These are phyloP conservation scores for Epichloe scottii DNA, from an alignment of 2,329 filamentous ascomycete species.

Conservation along the genomic window DNA sequence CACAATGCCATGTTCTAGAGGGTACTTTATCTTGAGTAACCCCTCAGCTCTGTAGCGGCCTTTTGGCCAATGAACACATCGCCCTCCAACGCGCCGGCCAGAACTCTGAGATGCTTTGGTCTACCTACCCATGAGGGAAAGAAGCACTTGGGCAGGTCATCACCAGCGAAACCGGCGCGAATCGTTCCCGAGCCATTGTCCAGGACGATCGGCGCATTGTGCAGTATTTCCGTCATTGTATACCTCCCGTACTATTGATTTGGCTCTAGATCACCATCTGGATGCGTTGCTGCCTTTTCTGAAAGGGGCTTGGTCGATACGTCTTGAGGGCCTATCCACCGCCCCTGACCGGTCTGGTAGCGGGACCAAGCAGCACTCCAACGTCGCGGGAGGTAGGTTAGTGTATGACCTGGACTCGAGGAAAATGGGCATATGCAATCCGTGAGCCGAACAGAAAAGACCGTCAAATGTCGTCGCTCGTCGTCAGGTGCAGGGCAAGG, in stretches of 20 bases:
- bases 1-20: conserved; percentile 93
- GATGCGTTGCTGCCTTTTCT: not conserved
- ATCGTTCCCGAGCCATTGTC: conserved; percentile 99
- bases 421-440: not conserved
- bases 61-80: conserved; percentile 94
- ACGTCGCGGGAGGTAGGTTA: not conserved
- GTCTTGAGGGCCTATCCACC: not conserved
- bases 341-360: conserved; percentile 1
- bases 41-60: conserved; percentile 75
- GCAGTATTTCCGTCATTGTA: conserved; percentile 52
- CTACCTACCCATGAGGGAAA: conserved; percentile 96
- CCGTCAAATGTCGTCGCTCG: not conserved
- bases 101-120: conserved; percentile 86
- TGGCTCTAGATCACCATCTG: not conserved
- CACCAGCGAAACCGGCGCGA: conserved; percentile 89
- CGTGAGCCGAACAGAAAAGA: not conserved
- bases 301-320: not conserved
- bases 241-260: not conserved
- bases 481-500: not conserved
- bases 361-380: not conserved
- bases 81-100: conserved; percentile 92
- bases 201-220: conserved; percentile 96
- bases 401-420: not conserved
- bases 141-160: conserved; percentile 90
- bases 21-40: conserved; percentile 92